These are phyloP conservation scores for Teunomyces tritomae DNA, from an alignment of 805 yeast genomes.

Conservation along the genomic window DNA sequence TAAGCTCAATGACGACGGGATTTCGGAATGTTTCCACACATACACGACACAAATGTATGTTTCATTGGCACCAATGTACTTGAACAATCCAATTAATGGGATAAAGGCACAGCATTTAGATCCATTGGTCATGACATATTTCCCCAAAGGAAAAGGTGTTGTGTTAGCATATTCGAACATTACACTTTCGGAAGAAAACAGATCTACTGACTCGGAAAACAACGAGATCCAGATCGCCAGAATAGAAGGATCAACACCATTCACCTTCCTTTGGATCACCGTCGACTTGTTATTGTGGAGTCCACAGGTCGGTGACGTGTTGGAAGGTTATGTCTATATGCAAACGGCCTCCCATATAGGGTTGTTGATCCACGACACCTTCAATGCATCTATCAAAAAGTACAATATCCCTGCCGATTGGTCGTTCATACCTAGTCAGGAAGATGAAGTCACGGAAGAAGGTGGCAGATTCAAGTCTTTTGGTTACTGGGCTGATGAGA, in stretches of 20 bases:
- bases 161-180: conserved; percentile 77
- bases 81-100: conserved; percentile 70
- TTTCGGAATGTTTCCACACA: conserved; percentile 68
- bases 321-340: conserved; percentile 87
- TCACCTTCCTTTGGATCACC: conserved; percentile 81
- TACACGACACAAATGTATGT: conserved; percentile 66
- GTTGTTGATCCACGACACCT: conserved; percentile 83
- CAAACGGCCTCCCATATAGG: conserved; percentile 96
- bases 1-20: conserved; percentile 40
- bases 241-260: conserved; percentile 78
- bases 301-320: conserved; percentile 80
- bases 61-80: conserved; percentile 82
- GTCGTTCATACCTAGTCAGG: conserved; percentile 80
- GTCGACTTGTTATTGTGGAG: conserved; percentile 86
- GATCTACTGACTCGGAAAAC: conserved; percentile 37
- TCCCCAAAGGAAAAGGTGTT: conserved; percentile 71
- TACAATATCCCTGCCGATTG: conserved; percentile 82
- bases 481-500: conserved; percentile 86
- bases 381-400: conserved; percentile 88
- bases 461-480: conserved; percentile 46
- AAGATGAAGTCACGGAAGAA: conserved; percentile 46
- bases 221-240: conserved; percentile 52
- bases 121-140: conserved; percentile 82
- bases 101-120: conserved; percentile 85
- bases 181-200: conserved; percentile 44